These are phyloP conservation scores for Dactylellina cionopaga DNA, from an alignment of 2,329 filamentous ascomycete species.

Conservation along the genomic window DNA sequence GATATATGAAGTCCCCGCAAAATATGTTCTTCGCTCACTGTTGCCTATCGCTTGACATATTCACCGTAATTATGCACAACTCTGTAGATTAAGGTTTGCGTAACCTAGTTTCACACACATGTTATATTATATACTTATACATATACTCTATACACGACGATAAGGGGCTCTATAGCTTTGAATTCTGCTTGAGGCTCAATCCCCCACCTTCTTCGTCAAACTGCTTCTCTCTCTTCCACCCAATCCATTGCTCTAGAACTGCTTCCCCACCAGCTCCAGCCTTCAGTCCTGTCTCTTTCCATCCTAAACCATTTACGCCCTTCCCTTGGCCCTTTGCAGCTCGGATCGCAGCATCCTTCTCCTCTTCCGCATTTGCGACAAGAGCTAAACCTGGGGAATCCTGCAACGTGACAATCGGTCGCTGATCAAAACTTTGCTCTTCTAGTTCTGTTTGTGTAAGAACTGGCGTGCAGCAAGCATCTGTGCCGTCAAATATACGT, in stretches of 20 bases:
- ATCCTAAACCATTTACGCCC: slow-evolving; percentile 70
- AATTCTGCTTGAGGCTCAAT: slow-evolving; percentile 66
- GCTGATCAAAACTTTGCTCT: slow-evolving; percentile 64
- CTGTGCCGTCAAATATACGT: slow-evolving; percentile 82
- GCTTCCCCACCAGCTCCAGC: slow-evolving; percentile 79
- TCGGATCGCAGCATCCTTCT: slow-evolving; percentile 54
- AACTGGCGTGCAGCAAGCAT: slow-evolving; percentile 92
- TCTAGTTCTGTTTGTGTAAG: slow-evolving; percentile 79
- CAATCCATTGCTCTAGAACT: slow-evolving; percentile 75
- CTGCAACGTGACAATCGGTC: slow-evolving; percentile 68
- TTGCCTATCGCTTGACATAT: no score
- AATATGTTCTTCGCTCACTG: no score
- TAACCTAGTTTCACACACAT: no score
- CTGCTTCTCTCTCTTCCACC: slow-evolving; percentile 77
- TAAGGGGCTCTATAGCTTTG: slow-evolving; percentile 61
- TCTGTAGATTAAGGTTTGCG: no score
- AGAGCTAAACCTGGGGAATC: slow-evolving; percentile 76
- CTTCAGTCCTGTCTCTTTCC: slow-evolving; percentile 68
- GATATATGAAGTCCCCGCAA: no score
- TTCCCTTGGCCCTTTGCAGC: slow-evolving; percentile 41
- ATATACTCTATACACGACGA: neutral
- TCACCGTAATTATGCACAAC: no score
- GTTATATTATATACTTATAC: no score
- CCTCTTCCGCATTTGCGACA: slow-evolving; percentile 38
- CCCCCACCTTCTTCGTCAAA: slow-evolving; percentile 74